Percentiles rank a stretch among this genome's conserved stretches.
Conservation (phyloP, 73 alveolate genomes). For the Stentor coeruleus region DNA sequence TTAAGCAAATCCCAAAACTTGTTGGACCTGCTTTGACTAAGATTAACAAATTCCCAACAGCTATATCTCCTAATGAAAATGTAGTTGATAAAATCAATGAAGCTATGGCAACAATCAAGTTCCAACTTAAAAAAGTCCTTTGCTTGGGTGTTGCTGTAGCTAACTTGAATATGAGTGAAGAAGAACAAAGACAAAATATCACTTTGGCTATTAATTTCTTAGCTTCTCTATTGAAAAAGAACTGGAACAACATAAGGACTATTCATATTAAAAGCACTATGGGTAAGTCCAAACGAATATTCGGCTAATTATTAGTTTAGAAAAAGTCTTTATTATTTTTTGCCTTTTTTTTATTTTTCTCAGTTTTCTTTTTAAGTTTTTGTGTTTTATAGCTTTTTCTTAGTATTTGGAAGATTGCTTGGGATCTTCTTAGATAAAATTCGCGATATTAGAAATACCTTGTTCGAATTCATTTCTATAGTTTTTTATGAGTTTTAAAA, state of each 20-base stretch:
- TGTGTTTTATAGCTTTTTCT: no score
- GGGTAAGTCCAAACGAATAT: conserved; percentile 91
- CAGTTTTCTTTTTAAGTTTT: no score
- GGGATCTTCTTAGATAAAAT: no score
- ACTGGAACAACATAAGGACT: conserved; percentile 93
- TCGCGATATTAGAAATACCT: no score
- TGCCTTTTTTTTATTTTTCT: no score
- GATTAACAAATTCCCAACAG: conserved; percentile 96
- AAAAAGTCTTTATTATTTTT: no score
- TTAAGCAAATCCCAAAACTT: conserved; percentile 92
- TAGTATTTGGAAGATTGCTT: no score
- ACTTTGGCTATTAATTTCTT: conserved; percentile 87
- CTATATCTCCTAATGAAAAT: conserved; percentile 87
- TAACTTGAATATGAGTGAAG: conserved; percentile 86
- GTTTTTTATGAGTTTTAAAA: no score
- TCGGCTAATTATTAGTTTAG: no score
- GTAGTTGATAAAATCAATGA: conserved; percentile 88
- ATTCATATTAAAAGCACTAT: conserved; percentile 95
- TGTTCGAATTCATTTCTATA: no score
- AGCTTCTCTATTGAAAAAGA: conserved; percentile 95
- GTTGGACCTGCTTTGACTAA: conserved; percentile 92
- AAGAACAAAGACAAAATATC: conserved; percentile 90
- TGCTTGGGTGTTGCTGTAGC: conserved; percentile 94
- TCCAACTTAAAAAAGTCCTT: conserved; percentile 93
- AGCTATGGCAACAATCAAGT: conserved; percentile 89